Evolutionary conservation across 179 eudicot genomes (phyloP), one percentile per base, ranked within the genome.

Genomic region (Beta corolliflora): DNA sequence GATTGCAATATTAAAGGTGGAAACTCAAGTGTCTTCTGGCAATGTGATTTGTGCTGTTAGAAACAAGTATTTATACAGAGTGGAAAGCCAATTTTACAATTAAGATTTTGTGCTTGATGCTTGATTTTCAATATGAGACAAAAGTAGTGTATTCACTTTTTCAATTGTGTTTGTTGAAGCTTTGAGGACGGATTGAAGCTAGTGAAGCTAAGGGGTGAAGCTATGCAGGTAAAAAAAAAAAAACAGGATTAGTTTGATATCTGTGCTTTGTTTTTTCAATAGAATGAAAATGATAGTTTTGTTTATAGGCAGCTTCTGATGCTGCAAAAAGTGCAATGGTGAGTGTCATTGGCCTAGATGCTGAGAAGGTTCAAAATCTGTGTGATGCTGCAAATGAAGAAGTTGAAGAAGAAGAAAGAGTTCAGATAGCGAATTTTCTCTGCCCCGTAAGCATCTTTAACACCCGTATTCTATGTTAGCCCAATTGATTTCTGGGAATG

Each of bases 361-460:
- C 98, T 5, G 92, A 85, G 69, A 94, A 91, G 85, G 98, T 92
- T 77, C 97, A 94, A 80, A 83, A 71, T 60, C 85, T 94, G 78
- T 94, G 98, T 86, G 94, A 94, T 80, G 98, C 98, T 75, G 98
- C 93, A 73, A 94, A 94, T 77, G 92, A 92, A 90, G 97, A 94
- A 84, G 94, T 94, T 65, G 87, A 89, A 44, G 94, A 90, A 84
- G 91, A 89, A 10, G 83, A 94, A 29, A 90, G 86, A 90, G 93
- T 94, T 83, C 94, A 92, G 85, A 92, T 92, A 60, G 98, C 97
- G 45, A 94, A 94, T 83, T 94, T 91, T 88, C 87, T 92, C 63
- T 94, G 98, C 85, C 88, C 94, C 11, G 94, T 94, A 87, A 81
- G 87, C 52, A 64, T 79, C 73, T 72, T 12, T 7, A 29, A 41